These are phyloP conservation scores for Sanguinoderma infundibulare DNA, from an alignment of 1,284 basidiomycete species.

Conservation along the genomic window DNA sequence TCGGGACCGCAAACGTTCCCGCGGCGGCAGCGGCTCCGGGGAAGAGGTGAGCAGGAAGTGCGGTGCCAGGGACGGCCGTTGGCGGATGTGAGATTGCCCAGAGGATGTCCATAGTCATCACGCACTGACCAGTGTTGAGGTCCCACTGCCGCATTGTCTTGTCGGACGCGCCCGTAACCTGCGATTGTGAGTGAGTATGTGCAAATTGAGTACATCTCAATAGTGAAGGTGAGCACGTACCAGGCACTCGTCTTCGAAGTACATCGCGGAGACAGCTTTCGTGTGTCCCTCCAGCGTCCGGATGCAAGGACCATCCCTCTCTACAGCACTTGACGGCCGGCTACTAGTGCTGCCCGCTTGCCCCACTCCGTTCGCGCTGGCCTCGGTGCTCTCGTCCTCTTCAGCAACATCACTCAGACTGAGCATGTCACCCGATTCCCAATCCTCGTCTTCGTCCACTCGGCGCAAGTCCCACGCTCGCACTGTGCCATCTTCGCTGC, in stretches of 20 bases:
- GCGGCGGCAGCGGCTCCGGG: constrained; percentile 60
- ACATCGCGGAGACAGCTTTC: constrained; percentile 90
- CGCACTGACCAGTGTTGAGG: constrained; percentile 94
- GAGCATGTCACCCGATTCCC: constrained; percentile 60
- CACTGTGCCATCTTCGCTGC: constrained; percentile 85
- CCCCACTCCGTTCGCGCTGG: constrained; percentile 37
- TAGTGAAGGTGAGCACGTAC: constrained; percentile 46
- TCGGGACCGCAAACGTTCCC: constrained; percentile 79
- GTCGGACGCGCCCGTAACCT: constrained; percentile 97
- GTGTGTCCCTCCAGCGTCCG: constrained; percentile 89
- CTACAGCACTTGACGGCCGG: constrained; percentile 29
- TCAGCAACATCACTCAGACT: constrained; percentile 66
- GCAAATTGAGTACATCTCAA: not conserved
- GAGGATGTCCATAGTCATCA: constrained; percentile 99
- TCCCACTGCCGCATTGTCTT: constrained; percentile 99
- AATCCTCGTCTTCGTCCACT: constrained; percentile 78
- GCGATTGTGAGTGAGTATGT: constrained; percentile 5
- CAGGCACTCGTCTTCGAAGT: constrained; percentile 94
- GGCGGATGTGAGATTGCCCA: constrained; percentile 98
- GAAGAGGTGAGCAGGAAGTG: constrained; percentile 52
- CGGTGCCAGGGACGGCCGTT: constrained; percentile 45
- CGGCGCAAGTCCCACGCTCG: constrained; percentile 87
- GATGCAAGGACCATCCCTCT: constrained; percentile 59
- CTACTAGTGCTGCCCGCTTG: constrained; percentile 28
- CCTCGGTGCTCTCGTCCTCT: constrained; percentile 52